Percentiles rank a stretch among this genome's conserved stretches.
Evolutionary conservation across 257 asterid genomes (phyloP).

Genomic region (Fraxinus cuspidata): DNA sequence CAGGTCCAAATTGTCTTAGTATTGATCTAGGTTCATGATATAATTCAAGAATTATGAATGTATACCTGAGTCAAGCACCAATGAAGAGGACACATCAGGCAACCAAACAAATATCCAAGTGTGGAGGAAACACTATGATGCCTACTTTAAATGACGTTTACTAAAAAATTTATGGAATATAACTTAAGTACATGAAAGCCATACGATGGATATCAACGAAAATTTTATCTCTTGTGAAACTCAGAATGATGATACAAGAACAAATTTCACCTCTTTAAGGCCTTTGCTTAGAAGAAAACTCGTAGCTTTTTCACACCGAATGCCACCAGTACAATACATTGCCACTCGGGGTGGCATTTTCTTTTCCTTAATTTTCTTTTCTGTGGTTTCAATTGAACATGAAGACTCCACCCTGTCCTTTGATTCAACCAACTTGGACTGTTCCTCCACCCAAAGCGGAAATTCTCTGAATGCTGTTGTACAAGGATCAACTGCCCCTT

Average conservation of each 20-base stretch:
- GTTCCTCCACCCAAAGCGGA: conserved; percentile 82
- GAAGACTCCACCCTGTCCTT: conserved; percentile 34
- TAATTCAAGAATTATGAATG: not conserved
- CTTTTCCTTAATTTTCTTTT: conserved; percentile 39
- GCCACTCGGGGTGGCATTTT: conserved; percentile 76
- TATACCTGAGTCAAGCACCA: not conserved
- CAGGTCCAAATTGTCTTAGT: not conserved
- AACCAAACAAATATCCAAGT: not conserved
- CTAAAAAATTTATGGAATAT: not conserved
- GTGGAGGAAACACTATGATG: not conserved
- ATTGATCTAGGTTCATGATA: not conserved
- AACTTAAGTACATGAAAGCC: not conserved
- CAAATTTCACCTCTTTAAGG: conserved; percentile 69
- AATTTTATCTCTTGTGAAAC: not conserved
- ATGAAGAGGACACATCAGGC: not conserved
- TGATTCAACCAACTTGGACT: conserved; percentile 42
- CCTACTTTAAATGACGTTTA: not conserved
- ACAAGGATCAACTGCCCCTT: conserved; percentile 86
- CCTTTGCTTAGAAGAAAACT: conserved; percentile 90
- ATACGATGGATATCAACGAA: not conserved
- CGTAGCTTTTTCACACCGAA: conserved; percentile 96
- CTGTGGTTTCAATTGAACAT: conserved; percentile 35
- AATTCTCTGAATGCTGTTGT: conserved; percentile 88
- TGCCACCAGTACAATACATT: conserved; percentile 99
- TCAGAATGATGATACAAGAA: not conserved